Evolutionary conservation across 805 yeast species (phyloP).

Genomic region (Candida easanensis): DNA sequence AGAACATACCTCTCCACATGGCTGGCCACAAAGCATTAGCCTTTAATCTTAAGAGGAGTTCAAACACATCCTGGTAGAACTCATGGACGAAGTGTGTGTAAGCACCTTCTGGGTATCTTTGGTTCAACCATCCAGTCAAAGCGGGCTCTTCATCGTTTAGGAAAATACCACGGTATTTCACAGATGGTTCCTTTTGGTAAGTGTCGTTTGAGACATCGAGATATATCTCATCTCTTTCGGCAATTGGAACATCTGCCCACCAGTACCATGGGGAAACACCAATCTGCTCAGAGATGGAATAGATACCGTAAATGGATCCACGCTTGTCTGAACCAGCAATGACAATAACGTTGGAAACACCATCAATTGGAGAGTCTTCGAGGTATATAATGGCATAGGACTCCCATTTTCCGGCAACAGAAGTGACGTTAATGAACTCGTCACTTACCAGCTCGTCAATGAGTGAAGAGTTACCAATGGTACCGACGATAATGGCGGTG

Average conservation of each 20-base stretch:
- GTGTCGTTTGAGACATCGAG: slow-evolving; percentile 5
- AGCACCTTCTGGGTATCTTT: slow-evolving; percentile 7
- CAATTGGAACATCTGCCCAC: slow-evolving; percentile 15
- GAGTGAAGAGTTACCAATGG: slow-evolving; percentile 10
- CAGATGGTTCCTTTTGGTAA: slow-evolving; percentile 5
- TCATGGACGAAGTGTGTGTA: slow-evolving; percentile 12
- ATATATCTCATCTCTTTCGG: slow-evolving; percentile 1
- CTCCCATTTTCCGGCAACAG: slow-evolving; percentile 10
- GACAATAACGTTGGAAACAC: slow-evolving; percentile 3
- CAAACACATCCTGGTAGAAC: slow-evolving; percentile 12
- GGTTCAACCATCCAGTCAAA: slow-evolving; percentile 12
- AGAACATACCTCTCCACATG: slow-evolving; percentile 15
- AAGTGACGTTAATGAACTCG: slow-evolving; percentile 1
- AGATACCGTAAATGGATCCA: slow-evolving; percentile 13
- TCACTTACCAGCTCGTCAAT: slow-evolving; percentile 5
- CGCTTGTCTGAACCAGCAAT: slow-evolving; percentile 15
- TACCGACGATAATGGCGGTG: slow-evolving; percentile 12
- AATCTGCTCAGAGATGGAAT: slow-evolving; percentile 13
- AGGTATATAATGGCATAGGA: slow-evolving; percentile 7
- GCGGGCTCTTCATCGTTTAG: slow-evolving; percentile 16
- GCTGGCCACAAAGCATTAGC: slow-evolving; percentile 15
- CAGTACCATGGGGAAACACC: slow-evolving; percentile 17
- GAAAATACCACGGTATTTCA: slow-evolving; percentile 15
- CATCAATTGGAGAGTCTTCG: slow-evolving; percentile 4
- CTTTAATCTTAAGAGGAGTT: slow-evolving; percentile 11